Percentiles rank a stretch among this genome's conserved stretches.
phyloP scores from a whole-genome alignment of 108 stramenopile genomes.

The Seminavis robusta region DNA sequence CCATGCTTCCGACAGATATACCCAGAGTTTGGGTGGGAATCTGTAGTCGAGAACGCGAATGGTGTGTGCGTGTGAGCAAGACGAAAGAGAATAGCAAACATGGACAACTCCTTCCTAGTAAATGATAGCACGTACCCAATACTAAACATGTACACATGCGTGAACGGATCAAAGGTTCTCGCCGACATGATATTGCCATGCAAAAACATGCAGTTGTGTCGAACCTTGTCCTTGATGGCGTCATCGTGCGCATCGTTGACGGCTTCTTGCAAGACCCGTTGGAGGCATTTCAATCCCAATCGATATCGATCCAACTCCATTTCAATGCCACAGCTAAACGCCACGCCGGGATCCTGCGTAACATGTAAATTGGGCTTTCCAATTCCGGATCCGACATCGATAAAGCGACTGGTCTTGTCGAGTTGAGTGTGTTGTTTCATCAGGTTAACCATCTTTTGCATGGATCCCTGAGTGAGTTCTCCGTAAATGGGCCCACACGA shows the following conservation, averaged over 20 bases:
- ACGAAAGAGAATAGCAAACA: background rate
- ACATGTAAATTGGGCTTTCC: constrained; percentile 98
- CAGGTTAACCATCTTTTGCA: constrained; percentile 86
- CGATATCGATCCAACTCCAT: constrained; percentile 80
- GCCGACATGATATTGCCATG: constrained; percentile 85
- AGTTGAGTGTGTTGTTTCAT: constrained; percentile 83
- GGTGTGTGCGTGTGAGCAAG: background rate
- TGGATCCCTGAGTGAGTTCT: constrained; percentile 85
- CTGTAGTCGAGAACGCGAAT: constrained; percentile 11
- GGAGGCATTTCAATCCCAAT: constrained; percentile 73
- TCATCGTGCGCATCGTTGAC: constrained; percentile 18
- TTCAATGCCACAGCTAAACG: constrained; percentile 91
- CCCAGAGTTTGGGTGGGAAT: constrained; percentile 75
- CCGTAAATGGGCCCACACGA: constrained; percentile 91
- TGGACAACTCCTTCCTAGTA: background rate
- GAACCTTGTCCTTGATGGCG: constrained; percentile 7
- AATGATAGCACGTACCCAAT: constrained; percentile 63
- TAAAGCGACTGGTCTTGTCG: constrained; percentile 73
- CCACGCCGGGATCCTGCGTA: constrained; percentile 81
- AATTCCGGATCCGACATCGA: constrained; percentile 96
- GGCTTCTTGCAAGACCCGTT: constrained; percentile 49
- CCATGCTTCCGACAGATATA: constrained; percentile 62
- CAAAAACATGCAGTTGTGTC: constrained; percentile 56
- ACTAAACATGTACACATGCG: constrained; percentile 98
- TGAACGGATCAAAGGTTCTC: constrained; percentile 90